A percentile compares a stretch with the other conserved stretches of the same genome.
phyloP scores from a whole-genome alignment of 345 rosid genomes.

The Populus tremula region DNA sequence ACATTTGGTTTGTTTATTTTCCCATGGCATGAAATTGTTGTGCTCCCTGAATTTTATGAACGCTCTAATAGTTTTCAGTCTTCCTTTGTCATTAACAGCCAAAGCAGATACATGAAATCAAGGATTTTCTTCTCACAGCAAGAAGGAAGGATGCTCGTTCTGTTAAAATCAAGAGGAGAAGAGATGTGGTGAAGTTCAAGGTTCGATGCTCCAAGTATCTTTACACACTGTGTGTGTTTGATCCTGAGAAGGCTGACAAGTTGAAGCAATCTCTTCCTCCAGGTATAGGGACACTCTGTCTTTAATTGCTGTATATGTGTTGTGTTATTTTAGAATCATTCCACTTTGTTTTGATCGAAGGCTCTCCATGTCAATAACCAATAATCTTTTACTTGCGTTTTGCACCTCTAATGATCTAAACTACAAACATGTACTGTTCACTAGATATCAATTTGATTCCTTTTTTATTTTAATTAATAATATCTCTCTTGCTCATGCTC shows the following conservation, averaged over 20 bases:
- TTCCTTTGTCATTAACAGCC: constrained; percentile 41
- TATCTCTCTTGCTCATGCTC: not conserved
- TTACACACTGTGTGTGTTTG: constrained; percentile 82
- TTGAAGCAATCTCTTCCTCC: constrained; percentile 96
- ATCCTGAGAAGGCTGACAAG: constrained; percentile 88
- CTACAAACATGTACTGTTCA: not conserved
- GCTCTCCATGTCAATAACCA: not conserved
- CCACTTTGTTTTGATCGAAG: not conserved
- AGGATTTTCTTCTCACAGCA: constrained; percentile 94
- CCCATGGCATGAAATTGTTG: not conserved
- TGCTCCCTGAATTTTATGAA: too few relatives aligned
- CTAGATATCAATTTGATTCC: not conserved
- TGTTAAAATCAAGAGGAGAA: constrained; percentile 86
- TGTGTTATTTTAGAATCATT: not conserved
- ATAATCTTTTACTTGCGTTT: not conserved
- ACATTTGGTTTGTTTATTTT: not conserved
- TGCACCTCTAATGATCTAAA: not conserved
- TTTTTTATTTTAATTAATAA: not conserved
- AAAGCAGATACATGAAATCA: constrained; percentile 91
- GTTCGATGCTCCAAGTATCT: constrained; percentile 91
- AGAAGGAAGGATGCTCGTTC: constrained; percentile 91
- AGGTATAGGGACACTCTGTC: constrained; percentile 32
- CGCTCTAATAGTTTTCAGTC: not conserved
- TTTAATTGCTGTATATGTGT: not conserved
- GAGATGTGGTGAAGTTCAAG: constrained; percentile 84